phyloP scores from a whole-genome alignment of 345 rosid species.

The Toxicodendron radicans region DNA sequence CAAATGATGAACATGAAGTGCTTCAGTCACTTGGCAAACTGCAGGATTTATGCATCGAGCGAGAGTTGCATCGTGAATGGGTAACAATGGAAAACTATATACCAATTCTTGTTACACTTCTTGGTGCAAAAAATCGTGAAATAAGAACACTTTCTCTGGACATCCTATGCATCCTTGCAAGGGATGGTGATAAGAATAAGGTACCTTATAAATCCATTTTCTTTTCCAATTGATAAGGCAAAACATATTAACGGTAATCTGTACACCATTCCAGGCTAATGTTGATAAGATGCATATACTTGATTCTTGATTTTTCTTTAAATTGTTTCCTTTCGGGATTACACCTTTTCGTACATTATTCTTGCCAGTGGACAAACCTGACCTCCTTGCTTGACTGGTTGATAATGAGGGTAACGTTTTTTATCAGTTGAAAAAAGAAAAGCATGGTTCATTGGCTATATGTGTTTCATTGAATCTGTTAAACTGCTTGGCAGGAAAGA shows the following conservation, averaged over 20 bases:
- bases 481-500: slow-evolving; percentile 17
- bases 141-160: slow-evolving; percentile 25
- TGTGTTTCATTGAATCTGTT: neutral
- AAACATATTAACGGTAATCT: neutral
- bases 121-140: slow-evolving; percentile 24
- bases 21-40: slow-evolving; percentile 24
- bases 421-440: neutral
- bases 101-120: slow-evolving; percentile 23
- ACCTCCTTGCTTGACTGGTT: neutral
- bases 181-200: slow-evolving; percentile 24
- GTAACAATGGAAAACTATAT: slow-evolving; percentile 20
- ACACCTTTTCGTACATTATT: neutral
- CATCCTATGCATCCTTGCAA: slow-evolving; percentile 30
- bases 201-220: slow-evolving; percentile 17
- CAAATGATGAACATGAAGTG: slow-evolving; percentile 25
- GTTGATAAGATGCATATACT: neutral
- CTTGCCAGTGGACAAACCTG: slow-evolving; percentile 7
- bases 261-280: neutral
- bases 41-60: slow-evolving; percentile 23
- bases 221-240: slow-evolving; percentile 4
- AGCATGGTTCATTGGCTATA: neutral
- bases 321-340: neutral
- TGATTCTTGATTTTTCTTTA: neutral
- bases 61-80: slow-evolving; percentile 24
- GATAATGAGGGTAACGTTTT: neutral